These are phyloP conservation scores for Hebeloma cylindrosporum DNA, from an alignment of 768 basidiomycete species.

Conservation along the genomic window DNA sequence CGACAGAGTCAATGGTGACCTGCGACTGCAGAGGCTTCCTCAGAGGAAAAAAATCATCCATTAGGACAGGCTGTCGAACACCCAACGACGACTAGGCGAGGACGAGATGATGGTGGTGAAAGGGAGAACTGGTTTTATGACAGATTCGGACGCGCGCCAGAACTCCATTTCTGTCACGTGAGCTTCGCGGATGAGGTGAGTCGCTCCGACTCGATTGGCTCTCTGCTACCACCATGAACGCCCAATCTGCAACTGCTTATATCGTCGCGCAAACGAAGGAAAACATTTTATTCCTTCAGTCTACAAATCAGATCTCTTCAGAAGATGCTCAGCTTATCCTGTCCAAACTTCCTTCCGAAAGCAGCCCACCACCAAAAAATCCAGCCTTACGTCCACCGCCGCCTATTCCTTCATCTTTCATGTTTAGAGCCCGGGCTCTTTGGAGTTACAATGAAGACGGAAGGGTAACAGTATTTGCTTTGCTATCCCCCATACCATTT, in stretches of 20 bases:
- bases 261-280: conserved; percentile 54
- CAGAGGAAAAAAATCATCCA: conserved; percentile 41
- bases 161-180: conserved; percentile 14
- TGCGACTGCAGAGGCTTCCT: conserved; percentile 35
- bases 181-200: neutral
- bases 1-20: conserved; percentile 37
- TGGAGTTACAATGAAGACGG: conserved; percentile 69
- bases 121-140: neutral
- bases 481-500: neutral
- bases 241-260: conserved; percentile 38
- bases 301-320: conserved; percentile 45
- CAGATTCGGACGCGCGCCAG: conserved; percentile 6
- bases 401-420: conserved; percentile 21
- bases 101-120: neutral
- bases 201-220: neutral
- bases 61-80: conserved; percentile 12
- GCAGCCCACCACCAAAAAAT: conserved; percentile 6
- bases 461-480: conserved; percentile 33
- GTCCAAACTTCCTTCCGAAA: conserved; percentile 34
- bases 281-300: conserved; percentile 54
- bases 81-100: conserved; percentile 7
- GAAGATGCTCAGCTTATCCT: conserved; percentile 48
- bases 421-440: conserved; percentile 49
- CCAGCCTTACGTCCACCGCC: conserved; percentile 16
- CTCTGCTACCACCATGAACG: conserved; percentile 16